Base-by-base conservation (phyloP, 1,139 yeast genomes). In the Yamadazyma atlantica region DNA sequence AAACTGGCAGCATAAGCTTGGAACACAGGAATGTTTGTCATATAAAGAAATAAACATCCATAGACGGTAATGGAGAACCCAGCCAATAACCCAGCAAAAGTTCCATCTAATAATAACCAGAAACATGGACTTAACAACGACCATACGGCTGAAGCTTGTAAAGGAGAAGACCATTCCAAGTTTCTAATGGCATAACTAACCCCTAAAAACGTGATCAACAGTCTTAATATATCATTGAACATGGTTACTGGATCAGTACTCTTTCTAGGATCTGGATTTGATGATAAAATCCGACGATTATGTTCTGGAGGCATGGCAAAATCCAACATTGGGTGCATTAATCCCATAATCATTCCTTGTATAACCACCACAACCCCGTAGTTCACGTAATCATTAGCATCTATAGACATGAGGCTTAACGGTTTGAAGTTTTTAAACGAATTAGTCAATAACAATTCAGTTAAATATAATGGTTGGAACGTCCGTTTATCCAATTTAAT, bases 101-200 rank as follows among this genome's bases (percentile, higher is more conserved):
- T 79, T 2, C 89, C 84, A 58, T 89, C 97, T 39, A 88, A 70
- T 34, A 85, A 65, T 41, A 81, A 63, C 96, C 97, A 89, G 42
- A 89, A 66, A 12, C 87, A 79, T 1, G 94, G 85, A 60, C 85
- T 86, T 41, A 87, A 70, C 36, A 83, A 64, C 4, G 85, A 74
- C 88, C 95, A 86, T 5, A 84, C 75, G 32, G 79, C 68, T 5
- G 90, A 78, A 4, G 88, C 87, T 54, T 88, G 95, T 32, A 82
- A 62, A 14, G 87, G 76, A 0, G 89, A 79, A 31, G 75, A 66
- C 96, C 96, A 88, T 46, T 84, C 84, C 34, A 87, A 73, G 50
- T 84, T 84, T 45, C 94, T 76, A 32, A 89, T 76, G 16, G 95
- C 95, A 54, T 86, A 89, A 7, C 87, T 77, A 21, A 90, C 78